These are phyloP conservation scores for Avena atlantica DNA, from an alignment of 176 grass and related monocot species.

Conservation along the genomic window DNA sequence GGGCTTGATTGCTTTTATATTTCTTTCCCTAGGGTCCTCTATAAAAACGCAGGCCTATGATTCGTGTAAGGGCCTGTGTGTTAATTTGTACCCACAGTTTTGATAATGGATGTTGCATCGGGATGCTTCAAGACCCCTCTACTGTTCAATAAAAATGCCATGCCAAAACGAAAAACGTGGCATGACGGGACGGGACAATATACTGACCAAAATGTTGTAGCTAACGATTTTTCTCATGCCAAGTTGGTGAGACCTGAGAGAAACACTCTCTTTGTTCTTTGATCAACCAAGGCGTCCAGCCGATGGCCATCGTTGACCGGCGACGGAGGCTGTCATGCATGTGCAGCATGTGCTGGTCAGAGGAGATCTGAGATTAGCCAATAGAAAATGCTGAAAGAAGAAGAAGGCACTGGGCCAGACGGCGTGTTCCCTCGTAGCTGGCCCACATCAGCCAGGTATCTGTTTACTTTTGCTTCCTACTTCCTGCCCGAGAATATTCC, in stretches of 20 bases:
- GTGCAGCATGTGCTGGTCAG: constrained; percentile 20
- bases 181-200: too few relatives aligned
- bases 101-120: too few relatives aligned
- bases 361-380: neutral
- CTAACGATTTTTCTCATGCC: neutral
- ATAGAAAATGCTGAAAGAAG: neutral
- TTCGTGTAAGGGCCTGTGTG: too few relatives aligned
- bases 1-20: too few relatives aligned
- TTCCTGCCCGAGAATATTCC: neutral
- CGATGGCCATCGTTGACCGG: neutral
- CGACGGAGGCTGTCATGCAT: constrained; percentile 2
- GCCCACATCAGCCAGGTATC: neutral
- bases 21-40: too few relatives aligned
- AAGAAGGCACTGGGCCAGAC: neutral
- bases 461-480: neutral
- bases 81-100: too few relatives aligned
- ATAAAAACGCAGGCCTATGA: too few relatives aligned
- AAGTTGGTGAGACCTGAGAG: neutral
- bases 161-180: too few relatives aligned
- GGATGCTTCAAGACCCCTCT: too few relatives aligned
- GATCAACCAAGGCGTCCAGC: neutral
- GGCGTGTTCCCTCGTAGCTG: neutral
- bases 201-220: neutral
- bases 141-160: too few relatives aligned
- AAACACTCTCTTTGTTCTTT: too few relatives aligned